Percentiles rank a stretch among this genome's conserved stretches.
phyloP scores from a whole-genome alignment of 805 yeast species.

The Cyberlindnera petersonii region DNA sequence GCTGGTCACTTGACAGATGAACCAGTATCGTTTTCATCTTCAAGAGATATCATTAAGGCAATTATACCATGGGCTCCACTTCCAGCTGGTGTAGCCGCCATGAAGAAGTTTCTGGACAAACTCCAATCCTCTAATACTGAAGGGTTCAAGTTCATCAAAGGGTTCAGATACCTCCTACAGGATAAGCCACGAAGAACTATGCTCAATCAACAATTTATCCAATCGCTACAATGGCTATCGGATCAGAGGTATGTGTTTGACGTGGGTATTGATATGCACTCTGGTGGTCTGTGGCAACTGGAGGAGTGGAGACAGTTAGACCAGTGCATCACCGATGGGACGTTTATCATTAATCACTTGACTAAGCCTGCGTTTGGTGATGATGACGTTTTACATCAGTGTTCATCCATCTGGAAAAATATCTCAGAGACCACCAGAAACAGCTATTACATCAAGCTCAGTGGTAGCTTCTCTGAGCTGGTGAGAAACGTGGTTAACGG shows the following conservation, averaged over 20 bases:
- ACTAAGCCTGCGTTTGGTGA: slow-evolving; percentile 33
- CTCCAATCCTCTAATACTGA: slow-evolving; percentile 7
- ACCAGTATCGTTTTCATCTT: too few species aligned
- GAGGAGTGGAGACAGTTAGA: slow-evolving; percentile 34
- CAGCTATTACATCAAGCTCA: slow-evolving; percentile 34
- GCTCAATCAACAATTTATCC: slow-evolving; percentile 28
- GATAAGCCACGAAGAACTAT: slow-evolving; percentile 38
- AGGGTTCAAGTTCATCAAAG: slow-evolving; percentile 29
- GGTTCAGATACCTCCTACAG: slow-evolving; percentile 41
- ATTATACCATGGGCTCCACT: slow-evolving; percentile 46
- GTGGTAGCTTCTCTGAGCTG: slow-evolving; percentile 41
- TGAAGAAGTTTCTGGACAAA: slow-evolving; percentile 17
- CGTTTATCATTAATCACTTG: slow-evolving; percentile 39
- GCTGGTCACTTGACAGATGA: background rate
- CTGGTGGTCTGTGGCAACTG: slow-evolving; percentile 38
- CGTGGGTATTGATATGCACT: slow-evolving; percentile 39
- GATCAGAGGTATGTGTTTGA: slow-evolving; percentile 34
- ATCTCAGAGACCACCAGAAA: slow-evolving; percentile 18
- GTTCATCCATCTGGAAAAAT: slow-evolving; percentile 26
- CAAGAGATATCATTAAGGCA: too few species aligned
- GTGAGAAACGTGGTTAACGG: slow-evolving; percentile 19
- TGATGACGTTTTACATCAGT: slow-evolving; percentile 3
- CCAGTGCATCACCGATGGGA: slow-evolving; percentile 27
- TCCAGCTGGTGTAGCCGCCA: slow-evolving; percentile 29
- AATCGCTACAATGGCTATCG: slow-evolving; percentile 34